Conservation (phyloP, 2,329 filamentous ascomycete genomes). For the Lecanoromycetidae sp. region DNA sequence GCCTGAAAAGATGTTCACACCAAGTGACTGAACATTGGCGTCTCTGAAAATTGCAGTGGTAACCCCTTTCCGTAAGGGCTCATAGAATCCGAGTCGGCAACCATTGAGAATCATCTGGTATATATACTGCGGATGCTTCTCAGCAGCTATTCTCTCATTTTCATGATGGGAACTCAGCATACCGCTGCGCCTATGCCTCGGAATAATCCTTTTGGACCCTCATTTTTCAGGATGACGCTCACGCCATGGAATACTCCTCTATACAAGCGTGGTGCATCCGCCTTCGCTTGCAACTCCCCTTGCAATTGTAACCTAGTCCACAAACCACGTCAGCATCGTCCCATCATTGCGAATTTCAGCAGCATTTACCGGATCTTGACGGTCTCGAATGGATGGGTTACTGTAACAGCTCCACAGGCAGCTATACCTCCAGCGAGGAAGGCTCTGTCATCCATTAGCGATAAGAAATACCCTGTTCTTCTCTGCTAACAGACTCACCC, state of each 20-base stretch:
- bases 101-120: conserved; percentile 96
- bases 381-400: conserved; percentile 95
- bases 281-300: conserved; percentile 82
- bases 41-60: conserved; percentile 61
- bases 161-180: conserved; percentile 22
- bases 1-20: conserved; percentile 86
- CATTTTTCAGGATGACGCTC: conserved; percentile 77
- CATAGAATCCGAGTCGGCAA: conserved; percentile 93
- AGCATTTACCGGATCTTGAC: conserved; percentile 79
- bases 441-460: conserved; percentile 39
- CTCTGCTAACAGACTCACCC: conserved; percentile 10
- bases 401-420: conserved; percentile 92
- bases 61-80: conserved; percentile 68
- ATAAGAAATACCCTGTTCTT: neutral
- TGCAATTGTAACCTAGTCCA: conserved; percentile 72
- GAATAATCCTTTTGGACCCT: conserved; percentile 74
- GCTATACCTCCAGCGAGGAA: conserved; percentile 95
- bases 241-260: conserved; percentile 85
- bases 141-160: too few relatives aligned
- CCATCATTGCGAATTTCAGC: neutral
- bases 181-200: conserved; percentile 77
- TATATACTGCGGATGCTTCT: conserved; percentile 60
- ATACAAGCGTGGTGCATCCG: conserved; percentile 77
- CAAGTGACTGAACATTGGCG: conserved; percentile 64
- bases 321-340: conserved; percentile 8